These are phyloP conservation scores for Pelargonium nanum DNA, from an alignment of 345 rosid genomes.

Conservation along the genomic window DNA sequence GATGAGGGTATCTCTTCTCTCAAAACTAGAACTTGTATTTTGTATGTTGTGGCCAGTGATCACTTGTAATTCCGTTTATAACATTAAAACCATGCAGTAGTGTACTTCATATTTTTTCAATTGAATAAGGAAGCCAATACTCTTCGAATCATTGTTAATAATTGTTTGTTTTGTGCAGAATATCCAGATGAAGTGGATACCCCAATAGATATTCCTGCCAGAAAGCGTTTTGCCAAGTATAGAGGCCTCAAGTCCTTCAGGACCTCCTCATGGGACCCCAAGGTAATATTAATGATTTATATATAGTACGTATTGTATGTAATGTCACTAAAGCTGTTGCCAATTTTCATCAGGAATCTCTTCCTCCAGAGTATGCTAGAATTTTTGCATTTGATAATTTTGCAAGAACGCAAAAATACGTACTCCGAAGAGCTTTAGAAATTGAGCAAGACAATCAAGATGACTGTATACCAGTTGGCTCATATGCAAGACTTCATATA, in stretches of 20 bases:
- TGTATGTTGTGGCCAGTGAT: background rate
- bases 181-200: constrained; percentile 93
- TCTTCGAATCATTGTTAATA: background rate
- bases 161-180: constrained; percentile 35
- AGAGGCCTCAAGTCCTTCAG: constrained; percentile 93
- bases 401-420: constrained; percentile 73
- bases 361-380: constrained; percentile 84
- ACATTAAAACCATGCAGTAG: background rate
- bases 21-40: background rate
- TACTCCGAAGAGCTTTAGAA: constrained; percentile 45
- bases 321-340: constrained; percentile 6
- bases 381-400: constrained; percentile 89
- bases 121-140: background rate
- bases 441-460: constrained; percentile 45
- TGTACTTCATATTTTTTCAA: no score
- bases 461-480: constrained; percentile 48
- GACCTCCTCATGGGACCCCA: constrained; percentile 93
- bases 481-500: constrained; percentile 60
- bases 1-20: constrained; percentile 56
- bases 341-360: constrained; percentile 61
- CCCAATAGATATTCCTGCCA: constrained; percentile 75
- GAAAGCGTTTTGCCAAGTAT: constrained; percentile 81
- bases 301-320: background rate
- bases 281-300: constrained; percentile 29
- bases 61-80: no score